Conservation (phyloP, 495 filamentous ascomycete species). For the Aspergillus mulundensis region DNA sequence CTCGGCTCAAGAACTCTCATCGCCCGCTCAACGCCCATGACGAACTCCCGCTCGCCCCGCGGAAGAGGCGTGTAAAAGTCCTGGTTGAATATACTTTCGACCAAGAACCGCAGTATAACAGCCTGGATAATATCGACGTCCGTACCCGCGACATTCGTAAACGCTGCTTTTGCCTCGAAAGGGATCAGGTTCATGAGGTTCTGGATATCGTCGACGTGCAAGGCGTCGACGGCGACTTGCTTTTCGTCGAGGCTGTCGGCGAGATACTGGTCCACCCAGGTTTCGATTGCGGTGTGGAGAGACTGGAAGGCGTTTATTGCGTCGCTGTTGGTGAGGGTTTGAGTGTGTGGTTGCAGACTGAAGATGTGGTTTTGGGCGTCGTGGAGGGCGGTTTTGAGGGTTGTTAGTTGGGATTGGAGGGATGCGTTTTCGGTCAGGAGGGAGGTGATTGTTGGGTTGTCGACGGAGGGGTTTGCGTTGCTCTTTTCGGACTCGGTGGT, state of each 20-base stretch:
- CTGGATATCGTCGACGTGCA: neutral
- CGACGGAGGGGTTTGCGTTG: no score
- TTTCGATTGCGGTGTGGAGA: constrained; percentile 1
- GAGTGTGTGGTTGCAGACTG: constrained; percentile 4
- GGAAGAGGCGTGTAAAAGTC: constrained; percentile 8
- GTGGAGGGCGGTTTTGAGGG: constrained; percentile 6
- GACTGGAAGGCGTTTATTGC: neutral
- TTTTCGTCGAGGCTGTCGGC: constrained; percentile 7
- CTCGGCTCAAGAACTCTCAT: constrained; percentile 1
- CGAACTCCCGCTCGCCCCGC: neutral
- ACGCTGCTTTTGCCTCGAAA: neutral
- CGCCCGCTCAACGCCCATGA: neutral
- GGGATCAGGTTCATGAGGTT: constrained; percentile 7
- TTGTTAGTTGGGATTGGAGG: neutral
- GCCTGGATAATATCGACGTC: constrained; percentile 10
- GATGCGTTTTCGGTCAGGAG: neutral
- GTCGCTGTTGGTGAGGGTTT: constrained; percentile 3
- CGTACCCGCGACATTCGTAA: neutral
- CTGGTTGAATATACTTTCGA: constrained; percentile 1
- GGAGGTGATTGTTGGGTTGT: neutral
- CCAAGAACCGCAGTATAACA: neutral
- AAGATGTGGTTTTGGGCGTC: constrained; percentile 12
- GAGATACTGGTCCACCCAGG: constrained; percentile 11
- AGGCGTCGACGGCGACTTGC: neutral
- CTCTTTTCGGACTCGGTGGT: no score